Evolutionary conservation across 768 basidiomycete species (phyloP), one percentile per base, ranked within the genome.

Genomic region (Podaxis sp.): DNA sequence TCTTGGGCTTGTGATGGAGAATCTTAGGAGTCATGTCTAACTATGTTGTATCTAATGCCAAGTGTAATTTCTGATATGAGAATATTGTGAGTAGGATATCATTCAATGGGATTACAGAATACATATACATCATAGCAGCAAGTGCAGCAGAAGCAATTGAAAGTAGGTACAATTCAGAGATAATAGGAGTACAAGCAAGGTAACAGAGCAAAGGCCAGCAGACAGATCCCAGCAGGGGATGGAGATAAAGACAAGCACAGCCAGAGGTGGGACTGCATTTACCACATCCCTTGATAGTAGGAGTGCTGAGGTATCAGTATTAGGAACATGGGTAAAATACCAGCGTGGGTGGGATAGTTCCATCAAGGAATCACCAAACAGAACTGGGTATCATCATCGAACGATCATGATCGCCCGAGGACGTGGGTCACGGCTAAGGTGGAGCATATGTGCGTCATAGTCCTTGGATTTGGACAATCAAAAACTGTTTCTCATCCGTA

Each of bases 401-500:
- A 44, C 0, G 40, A 14, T 18, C n/a, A 16, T 18, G 42, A 44
- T 44, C 42, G n/a, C n/a, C 42, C 42, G 6, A 18, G 42, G n/a
- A 44, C 16, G 1, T 16, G 38, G 38, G 11, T 9, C 13, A 13
- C 38, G 18, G 18, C 6, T 6, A 18, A 6, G 42, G 42, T 16
- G n/a, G 42, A 18, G n/a, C 42, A 44, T 5, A 18, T 3, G 9
- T 18, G n/a, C 37, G 48, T 78, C 74, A 93, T 61, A 93, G 82
- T 58, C 77, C 81, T 75, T 93, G 89, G 62, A 94, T 96, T 75
- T 98, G 95, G 32, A 86, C 87, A 65, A 98, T 93, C 68, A 97
- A 81, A 78, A 96, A 98, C 66, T 94, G 92, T 71, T 98, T 98
- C 83, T 98, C 95, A 72, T 98, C 93, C 66, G 86, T 94, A 74